Evolutionary conservation across 345 rosid species (phyloP), one percentile per base, ranked within the genome.

Genomic region (Isatis tinctoria): DNA sequence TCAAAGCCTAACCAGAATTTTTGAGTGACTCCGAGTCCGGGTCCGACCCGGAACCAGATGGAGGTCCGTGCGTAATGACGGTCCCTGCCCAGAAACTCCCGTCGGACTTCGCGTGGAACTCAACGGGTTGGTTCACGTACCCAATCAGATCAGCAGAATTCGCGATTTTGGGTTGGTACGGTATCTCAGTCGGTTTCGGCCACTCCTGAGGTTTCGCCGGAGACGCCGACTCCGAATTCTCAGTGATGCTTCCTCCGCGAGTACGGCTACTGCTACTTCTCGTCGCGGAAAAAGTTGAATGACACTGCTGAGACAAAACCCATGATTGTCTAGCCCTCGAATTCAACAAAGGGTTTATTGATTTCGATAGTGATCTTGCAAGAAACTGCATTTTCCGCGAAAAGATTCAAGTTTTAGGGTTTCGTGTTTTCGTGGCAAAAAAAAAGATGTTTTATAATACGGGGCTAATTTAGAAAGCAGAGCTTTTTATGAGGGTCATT

Each of bases 151-250:
- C 73, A 8, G 86, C 69, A 3, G 86, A 83, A 36, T 89, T 89
- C 5, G 87, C 79, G 49, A 82, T 89, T 83, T 87, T 86, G 24
- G 86, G 67, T 73, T 89, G 96, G 73, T 81, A 89, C 10, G 92
- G 92, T 37, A 89, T 81, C 76, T 68, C 82, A 40, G 44, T 60
- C 35, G 96, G 96, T 76, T 75, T 84, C 26, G 84, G 84, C 81
- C 78, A 75, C n/a, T 78, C 82, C 5, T 47, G 5, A 3, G 56
- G 33, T 4, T 36, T 51, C 60, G 3, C 36, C 71, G 47, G 45
- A 3, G 30, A 13, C 47, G 4, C 26, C n/a, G 67, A 32, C 36
- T 45, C 36, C 11, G 68, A 65, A 20, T 73, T 16, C 49, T 47
- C 30, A 40, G 70, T 22, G 26, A 24, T 35, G 66, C 43, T 73